These are phyloP conservation scores for Saccharum hybrid DNA, from an alignment of 202 grass and related monocot genomes.

Conservation along the genomic window DNA sequence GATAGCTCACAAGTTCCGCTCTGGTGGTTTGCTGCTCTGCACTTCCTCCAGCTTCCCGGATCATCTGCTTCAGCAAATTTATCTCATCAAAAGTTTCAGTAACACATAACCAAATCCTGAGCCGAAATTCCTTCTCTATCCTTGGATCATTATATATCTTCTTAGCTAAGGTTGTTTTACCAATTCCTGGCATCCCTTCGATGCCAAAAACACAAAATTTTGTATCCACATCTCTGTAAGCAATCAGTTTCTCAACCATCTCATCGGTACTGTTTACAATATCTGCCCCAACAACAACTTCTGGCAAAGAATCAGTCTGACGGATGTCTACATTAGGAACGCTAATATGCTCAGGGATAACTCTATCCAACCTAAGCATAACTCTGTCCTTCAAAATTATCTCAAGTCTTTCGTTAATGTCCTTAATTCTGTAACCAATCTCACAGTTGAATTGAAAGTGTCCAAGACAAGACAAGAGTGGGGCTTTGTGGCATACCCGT, in stretches of 20 bases:
- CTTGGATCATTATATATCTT: background rate
- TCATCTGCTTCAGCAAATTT: background rate
- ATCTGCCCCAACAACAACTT: background rate
- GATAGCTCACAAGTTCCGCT: background rate
- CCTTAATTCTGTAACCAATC: background rate
- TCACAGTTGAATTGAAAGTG: background rate
- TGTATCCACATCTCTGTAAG: background rate
- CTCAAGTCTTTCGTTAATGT: background rate
- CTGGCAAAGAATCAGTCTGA: background rate
- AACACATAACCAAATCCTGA: background rate
- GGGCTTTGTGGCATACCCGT: background rate
- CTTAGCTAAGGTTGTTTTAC: constrained; percentile 6
- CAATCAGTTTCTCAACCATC: background rate
- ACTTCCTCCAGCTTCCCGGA: background rate
- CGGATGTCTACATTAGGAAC: background rate
- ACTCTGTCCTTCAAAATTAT: background rate
- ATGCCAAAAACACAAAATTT: no score
- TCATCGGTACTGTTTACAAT: background rate
- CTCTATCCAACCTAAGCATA: background rate
- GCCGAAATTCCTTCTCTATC: background rate
- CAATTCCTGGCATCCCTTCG: background rate
- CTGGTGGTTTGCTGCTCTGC: background rate
- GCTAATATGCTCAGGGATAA: background rate
- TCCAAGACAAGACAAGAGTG: background rate
- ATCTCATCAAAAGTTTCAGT: constrained; percentile 4